Percentiles rank a stretch among this genome's conserved stretches.
Evolutionary conservation across 345 rosid species (phyloP).

Genomic region (Moricandia arvensis): DNA sequence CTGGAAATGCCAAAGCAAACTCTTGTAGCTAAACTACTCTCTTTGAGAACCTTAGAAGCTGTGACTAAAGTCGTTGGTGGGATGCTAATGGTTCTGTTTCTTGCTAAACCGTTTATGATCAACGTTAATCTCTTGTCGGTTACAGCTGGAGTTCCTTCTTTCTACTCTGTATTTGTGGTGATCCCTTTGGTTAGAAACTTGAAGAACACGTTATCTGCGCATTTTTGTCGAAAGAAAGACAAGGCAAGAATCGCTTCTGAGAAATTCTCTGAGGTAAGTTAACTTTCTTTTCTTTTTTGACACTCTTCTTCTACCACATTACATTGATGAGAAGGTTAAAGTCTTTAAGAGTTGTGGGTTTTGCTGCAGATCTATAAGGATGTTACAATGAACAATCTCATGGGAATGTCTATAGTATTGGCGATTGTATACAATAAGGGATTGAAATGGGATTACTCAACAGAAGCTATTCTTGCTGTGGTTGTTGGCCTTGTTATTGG

Average conservation of each 20-base stretch:
- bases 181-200: slow-evolving; percentile 38
- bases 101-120: slow-evolving; percentile 37
- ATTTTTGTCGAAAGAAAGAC: slow-evolving; percentile 31
- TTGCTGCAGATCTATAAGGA: slow-evolving; percentile 25
- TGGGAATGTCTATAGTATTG: slow-evolving; percentile 34
- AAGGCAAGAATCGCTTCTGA: slow-evolving; percentile 34
- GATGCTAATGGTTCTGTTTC: slow-evolving; percentile 33
- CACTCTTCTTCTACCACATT: not conserved
- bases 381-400: slow-evolving; percentile 31
- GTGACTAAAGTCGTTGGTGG: slow-evolving; percentile 28
- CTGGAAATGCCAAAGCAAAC: slow-evolving; percentile 35
- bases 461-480: slow-evolving; percentile 27
- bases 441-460: slow-evolving; percentile 29
- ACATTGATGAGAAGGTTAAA: not conserved
- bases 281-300: not conserved
- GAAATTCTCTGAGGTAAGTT: slow-evolving; percentile 35
- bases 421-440: slow-evolving; percentile 25
- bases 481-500: slow-evolving; percentile 27
- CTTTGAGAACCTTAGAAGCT: slow-evolving; percentile 31
- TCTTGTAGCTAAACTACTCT: slow-evolving; percentile 14
- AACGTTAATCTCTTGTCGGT: slow-evolving; percentile 31
- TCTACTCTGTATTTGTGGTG: slow-evolving; percentile 32
- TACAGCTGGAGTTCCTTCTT: slow-evolving; percentile 38
- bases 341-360: not conserved
- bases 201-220: slow-evolving; percentile 36